phyloP scores from a whole-genome alignment of 2,329 filamentous ascomycete species.

The Penicillium sp. region DNA sequence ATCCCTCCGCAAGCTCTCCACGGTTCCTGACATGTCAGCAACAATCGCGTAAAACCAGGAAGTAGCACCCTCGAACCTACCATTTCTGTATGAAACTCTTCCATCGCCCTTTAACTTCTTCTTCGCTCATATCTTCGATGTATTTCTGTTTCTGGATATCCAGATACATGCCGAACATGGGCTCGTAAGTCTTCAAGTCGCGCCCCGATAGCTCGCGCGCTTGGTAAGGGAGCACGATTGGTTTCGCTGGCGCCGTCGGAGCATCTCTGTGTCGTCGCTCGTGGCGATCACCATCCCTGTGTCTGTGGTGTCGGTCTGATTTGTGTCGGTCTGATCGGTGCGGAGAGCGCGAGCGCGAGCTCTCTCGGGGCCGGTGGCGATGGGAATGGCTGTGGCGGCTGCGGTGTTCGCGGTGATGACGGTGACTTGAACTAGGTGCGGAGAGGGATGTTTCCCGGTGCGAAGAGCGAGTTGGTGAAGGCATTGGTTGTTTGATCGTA shows the following conservation, averaged over 20 bases:
- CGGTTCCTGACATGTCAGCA: slow-evolving; percentile 66
- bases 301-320: slow-evolving; percentile 37
- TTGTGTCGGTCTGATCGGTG: slow-evolving; percentile 30
- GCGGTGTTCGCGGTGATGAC: slow-evolving; percentile 19
- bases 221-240: slow-evolving; percentile 58
- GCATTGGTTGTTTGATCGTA: slow-evolving; percentile 9
- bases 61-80: slow-evolving; percentile 47
- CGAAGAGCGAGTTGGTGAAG: slow-evolving; percentile 13
- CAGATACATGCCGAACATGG: slow-evolving; percentile 78
- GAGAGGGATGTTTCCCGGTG: slow-evolving; percentile 6
- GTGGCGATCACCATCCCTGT: slow-evolving; percentile 26
- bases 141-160: slow-evolving; percentile 78
- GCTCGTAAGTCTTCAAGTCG: slow-evolving; percentile 63
- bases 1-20: slow-evolving; percentile 79
- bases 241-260: slow-evolving; percentile 11
- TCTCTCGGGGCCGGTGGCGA: slow-evolving; percentile 21
- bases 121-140: slow-evolving; percentile 64
- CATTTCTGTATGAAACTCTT: slow-evolving; percentile 90
- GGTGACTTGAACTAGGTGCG: slow-evolving; percentile 11
- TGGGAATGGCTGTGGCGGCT: slow-evolving; percentile 22
- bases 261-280: slow-evolving; percentile 15
- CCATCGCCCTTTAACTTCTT: slow-evolving; percentile 80
- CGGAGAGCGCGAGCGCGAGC: slow-evolving; percentile 39
- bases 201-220: slow-evolving; percentile 64
- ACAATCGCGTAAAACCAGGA: slow-evolving; percentile 1